Evolutionary conservation across 2,329 filamentous ascomycete species (phyloP).

Genomic region (Fusarium sp.): DNA sequence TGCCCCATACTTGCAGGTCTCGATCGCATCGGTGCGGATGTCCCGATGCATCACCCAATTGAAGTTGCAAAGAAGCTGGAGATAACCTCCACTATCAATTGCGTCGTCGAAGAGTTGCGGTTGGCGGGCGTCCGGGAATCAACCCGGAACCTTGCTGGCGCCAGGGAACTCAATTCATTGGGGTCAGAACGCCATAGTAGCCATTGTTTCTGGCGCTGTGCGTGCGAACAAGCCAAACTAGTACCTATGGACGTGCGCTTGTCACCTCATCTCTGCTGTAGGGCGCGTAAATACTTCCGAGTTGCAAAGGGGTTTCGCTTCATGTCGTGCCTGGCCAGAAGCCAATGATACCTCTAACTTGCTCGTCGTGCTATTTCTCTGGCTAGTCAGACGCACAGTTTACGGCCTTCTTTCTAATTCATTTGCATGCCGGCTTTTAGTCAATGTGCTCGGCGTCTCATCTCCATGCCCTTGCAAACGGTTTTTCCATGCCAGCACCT

Average conservation of each 20-base stretch:
- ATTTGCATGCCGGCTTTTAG: conserved; percentile 28
- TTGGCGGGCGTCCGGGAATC: conserved; percentile 23
- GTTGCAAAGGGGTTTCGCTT: conserved; percentile 1
- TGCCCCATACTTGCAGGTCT: conserved; percentile 30
- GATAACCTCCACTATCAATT: conserved; percentile 22
- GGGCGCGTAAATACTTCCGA: conserved; percentile 8
- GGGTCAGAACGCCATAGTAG: conserved; percentile 21
- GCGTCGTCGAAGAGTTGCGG: conserved; percentile 26
- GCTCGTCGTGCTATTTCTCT: conserved; percentile 18
- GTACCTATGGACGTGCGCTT: conserved; percentile 16
- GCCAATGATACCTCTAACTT: conserved; percentile 22
- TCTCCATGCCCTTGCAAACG: conserved; percentile 5
- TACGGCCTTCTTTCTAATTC: conserved; percentile 6
- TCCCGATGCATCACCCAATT: conserved; percentile 11
- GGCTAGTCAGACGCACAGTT: conserved; percentile 8
- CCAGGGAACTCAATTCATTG: conserved; percentile 42
- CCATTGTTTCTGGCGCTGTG: conserved; percentile 29
- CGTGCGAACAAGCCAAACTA: not conserved
- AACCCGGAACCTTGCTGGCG: conserved; percentile 36
- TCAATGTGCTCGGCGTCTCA: conserved; percentile 21
- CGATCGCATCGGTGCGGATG: conserved; percentile 24
- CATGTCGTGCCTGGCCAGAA: conserved; percentile 2
- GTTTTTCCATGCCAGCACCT: conserved; percentile 12
- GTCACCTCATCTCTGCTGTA: conserved; percentile 8
- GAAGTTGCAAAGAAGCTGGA: conserved; percentile 9